Base-by-base conservation (phyloP, 2,329 filamentous ascomycete species). In the Proliferodiscus dingleyae region DNA sequence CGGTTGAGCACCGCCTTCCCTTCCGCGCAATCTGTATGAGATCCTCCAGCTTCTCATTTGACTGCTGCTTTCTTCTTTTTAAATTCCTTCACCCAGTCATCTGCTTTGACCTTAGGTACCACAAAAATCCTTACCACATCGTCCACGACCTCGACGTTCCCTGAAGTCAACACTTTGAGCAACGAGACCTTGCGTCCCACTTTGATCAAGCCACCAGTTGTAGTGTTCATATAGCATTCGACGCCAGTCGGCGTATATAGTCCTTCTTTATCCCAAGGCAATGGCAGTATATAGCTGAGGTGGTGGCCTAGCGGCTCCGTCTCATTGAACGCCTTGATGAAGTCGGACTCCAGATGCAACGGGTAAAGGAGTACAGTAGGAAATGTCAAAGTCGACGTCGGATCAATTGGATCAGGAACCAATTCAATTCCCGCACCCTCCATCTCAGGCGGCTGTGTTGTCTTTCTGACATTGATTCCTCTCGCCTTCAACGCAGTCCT, bases 161-260 rank as follows among this genome's bases (percentile, higher is more conserved):
- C 89, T 7, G 79, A 80, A 7, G 73, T 73, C 52, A 97, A 67
- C 23, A 91, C 77, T 70, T 89, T 87, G 41, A 89, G 66, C 56
- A 97, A 65, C 16, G 80, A 72, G 53, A 93, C 75, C 62, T 91
- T 93, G 76, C 87, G 90, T 38, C 93, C 91, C 18, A 90, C 83
- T 70, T 95, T 96, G 59, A 95, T 80, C 58, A 98, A 66, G 0
- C 90, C 89, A 0, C 89, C 89, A 0, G 73, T 71, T 3, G 69
- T 68, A 0, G 89, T 97, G 71, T 96, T 89, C 72, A 95, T 85
- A 66, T 88, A 97, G 60, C 88, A 93, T 56, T 95, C 89, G 4
- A 95, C 87, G 1, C 68, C 71, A 0, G 72, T 71, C 1, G 74
- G 57, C 1, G 70, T 77, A 66, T 95, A 96, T 59, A 81, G 81